phyloP scores from a whole-genome alignment of 2,329 filamentous ascomycete species.

The Aspergillus bombycis region DNA sequence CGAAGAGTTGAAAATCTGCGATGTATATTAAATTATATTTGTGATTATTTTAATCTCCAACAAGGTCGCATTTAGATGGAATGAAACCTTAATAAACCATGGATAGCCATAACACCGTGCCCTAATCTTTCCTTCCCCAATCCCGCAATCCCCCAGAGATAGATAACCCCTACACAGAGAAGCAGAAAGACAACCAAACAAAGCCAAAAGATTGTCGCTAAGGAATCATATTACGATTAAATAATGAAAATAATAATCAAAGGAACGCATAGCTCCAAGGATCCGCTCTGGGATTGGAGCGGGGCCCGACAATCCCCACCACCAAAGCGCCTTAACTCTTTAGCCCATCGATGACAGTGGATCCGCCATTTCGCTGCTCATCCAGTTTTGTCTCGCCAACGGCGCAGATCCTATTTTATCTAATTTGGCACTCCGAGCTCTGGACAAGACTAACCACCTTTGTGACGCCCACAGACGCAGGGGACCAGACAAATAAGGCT shows the following conservation, averaged over 20 bases:
- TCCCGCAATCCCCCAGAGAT: background rate
- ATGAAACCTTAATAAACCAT: background rate
- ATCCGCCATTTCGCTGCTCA: slow-evolving; percentile 10
- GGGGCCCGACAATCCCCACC: slow-evolving; percentile 6
- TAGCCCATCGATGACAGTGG: slow-evolving; percentile 16
- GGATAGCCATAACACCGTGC: background rate
- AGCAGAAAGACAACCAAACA: background rate
- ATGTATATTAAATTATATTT: background rate
- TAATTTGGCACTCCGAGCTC: slow-evolving; percentile 3
- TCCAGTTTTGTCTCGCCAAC: slow-evolving; percentile 17
- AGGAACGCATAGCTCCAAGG: background rate
- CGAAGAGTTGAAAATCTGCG: background rate
- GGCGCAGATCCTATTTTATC: slow-evolving; percentile 15
- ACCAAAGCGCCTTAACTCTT: slow-evolving; percentile 5
- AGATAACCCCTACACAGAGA: background rate
- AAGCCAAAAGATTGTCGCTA: background rate
- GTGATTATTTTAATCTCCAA: background rate
- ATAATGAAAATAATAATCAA: background rate
- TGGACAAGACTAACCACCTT: background rate
- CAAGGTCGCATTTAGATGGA: background rate
- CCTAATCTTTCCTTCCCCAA: background rate
- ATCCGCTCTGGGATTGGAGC: slow-evolving; percentile 8
- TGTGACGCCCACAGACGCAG: background rate
- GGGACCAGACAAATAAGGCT: slow-evolving; percentile 9
- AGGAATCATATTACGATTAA: background rate